Base-by-base conservation (phyloP, 306 rosid genomes). In the Psophocarpus tetragonolobus region DNA sequence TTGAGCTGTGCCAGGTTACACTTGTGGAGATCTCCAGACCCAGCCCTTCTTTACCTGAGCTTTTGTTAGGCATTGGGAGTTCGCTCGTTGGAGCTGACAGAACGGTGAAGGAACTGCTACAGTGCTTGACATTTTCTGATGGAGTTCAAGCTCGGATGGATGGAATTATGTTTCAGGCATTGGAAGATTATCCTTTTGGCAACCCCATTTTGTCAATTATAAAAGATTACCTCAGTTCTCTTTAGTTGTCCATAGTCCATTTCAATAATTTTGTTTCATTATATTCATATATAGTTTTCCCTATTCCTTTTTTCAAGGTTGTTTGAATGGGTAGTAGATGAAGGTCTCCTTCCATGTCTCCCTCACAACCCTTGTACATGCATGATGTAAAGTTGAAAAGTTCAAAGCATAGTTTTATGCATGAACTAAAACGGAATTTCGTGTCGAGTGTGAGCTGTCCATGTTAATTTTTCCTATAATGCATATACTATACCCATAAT, bases 111-210 rank as follows among this genome's bases (percentile, higher is more conserved):
- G 91, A 81, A 53, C 68, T 95, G 54, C 63, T 91, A 60, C 87
- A 83, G 80, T 89, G 86, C 44, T 50, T 88, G 82, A 71, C 93
- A 23, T 83, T 87, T 75, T 82, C 89, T 0, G 92, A 85, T 4
- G 97, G 96, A 54, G 97, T 95, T 79, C 98, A 95, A 87, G 97
- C 97, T 47, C 86, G 96, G 73, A 89, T 89, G 92, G 98, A 95
- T 10, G 97, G 97, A 78, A 90, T 90, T 80, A 69, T 88, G 87
- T 86, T 94, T 77, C 90, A 86, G 74, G 89, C 83, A 71, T 68
- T 90, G 79, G 97, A 87, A 78, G 98, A 88, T 73, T 65, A 73
- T 87, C 75, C 92, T 63, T 62, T 50, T 72, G 74, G 83, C 17
- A 94, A 92, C 63, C 89, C 91, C 69, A 81, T 92, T 20, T 83